These are phyloP conservation scores for Plantago rigida DNA, from an alignment of 305 asterid genomes.

Conservation along the genomic window DNA sequence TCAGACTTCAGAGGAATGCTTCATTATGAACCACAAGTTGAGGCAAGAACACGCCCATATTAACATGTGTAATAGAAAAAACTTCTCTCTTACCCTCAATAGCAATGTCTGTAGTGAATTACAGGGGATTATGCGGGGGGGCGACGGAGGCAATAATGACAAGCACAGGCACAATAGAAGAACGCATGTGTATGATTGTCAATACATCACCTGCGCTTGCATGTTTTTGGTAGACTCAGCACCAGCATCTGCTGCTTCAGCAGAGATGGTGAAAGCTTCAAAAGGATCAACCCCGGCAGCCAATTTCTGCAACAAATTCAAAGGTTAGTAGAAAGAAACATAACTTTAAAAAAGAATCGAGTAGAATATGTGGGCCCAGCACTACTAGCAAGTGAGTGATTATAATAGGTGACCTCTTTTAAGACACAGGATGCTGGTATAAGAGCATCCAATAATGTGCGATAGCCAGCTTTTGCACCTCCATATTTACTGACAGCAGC, in stretches of 20 bases:
- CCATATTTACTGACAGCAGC: slow-evolving; percentile 88
- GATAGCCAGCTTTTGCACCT: slow-evolving; percentile 83
- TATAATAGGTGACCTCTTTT: slow-evolving; percentile 49
- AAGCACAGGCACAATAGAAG: neutral
- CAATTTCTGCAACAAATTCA: slow-evolving; percentile 48
- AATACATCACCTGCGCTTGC: slow-evolving; percentile 69
- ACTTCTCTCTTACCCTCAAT: too few species aligned
- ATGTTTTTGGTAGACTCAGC: slow-evolving; percentile 81
- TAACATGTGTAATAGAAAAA: too few species aligned
- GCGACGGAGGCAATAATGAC: too few species aligned
- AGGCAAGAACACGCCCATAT: too few species aligned
- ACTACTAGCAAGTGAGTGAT: neutral
- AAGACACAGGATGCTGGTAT: slow-evolving; percentile 73
- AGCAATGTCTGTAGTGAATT: too few species aligned
- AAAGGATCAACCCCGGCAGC: slow-evolving; percentile 67
- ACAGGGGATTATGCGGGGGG: too few species aligned
- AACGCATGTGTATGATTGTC: neutral
- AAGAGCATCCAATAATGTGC: slow-evolving; percentile 86
- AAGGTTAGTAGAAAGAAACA: neutral
- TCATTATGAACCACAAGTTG: neutral
- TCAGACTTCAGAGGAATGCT: too few species aligned
- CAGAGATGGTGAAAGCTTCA: slow-evolving; percentile 59
- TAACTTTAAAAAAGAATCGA: neutral
- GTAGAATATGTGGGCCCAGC: neutral
- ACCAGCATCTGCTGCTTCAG: slow-evolving; percentile 79